phyloP scores from a whole-genome alignment of 169 alveolate species.

The Perkinsus chesapeaki region DNA sequence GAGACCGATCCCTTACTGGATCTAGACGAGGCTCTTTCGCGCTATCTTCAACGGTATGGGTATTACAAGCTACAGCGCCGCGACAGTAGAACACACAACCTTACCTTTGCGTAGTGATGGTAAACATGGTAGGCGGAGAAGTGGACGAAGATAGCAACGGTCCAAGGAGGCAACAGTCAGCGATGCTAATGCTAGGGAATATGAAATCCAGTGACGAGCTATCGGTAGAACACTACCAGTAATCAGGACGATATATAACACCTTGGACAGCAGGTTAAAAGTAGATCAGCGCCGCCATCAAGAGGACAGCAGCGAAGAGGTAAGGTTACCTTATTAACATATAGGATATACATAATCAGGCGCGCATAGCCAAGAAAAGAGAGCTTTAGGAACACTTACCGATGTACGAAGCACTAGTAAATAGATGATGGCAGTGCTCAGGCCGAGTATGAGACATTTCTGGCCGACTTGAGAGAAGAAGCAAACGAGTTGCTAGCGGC shows the following conservation, averaged over 20 bases:
- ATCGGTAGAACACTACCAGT: neutral
- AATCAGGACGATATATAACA: neutral
- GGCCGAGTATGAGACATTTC: neutral
- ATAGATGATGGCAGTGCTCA: neutral
- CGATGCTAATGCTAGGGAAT: neutral
- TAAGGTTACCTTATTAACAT: no score
- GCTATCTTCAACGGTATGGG: neutral
- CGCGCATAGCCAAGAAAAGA: neutral
- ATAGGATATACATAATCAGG: neutral
- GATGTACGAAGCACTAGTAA: neutral
- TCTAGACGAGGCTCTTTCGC: neutral
- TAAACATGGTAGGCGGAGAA: neutral
- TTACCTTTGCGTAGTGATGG: neutral
- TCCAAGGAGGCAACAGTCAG: neutral
- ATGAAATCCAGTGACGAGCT: neutral
- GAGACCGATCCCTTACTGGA: neutral
- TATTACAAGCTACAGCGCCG: neutral
- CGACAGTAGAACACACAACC: neutral
- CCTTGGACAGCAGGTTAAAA: neutral
- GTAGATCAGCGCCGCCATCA: neutral
- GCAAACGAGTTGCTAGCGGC: neutral
- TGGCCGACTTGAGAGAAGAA: neutral
- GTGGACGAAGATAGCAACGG: neutral
- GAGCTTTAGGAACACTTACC: neutral
- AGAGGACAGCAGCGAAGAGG: neutral